These are phyloP conservation scores for Stagonosporopsis rhizophila DNA, from an alignment of 2,329 filamentous ascomycete species.

Conservation along the genomic window DNA sequence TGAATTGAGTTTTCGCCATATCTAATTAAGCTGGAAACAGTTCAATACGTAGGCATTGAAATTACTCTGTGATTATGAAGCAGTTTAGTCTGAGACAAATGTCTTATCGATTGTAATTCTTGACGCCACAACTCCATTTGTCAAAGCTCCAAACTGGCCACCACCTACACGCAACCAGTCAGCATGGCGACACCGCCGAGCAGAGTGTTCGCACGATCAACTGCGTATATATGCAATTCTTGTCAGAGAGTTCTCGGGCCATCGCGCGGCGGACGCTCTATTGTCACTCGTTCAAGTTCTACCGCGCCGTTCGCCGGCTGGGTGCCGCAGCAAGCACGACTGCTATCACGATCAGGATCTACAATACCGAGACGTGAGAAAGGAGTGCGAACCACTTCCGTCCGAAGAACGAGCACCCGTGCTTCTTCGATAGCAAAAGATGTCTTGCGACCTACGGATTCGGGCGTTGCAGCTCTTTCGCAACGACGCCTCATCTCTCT, in stretches of 20 bases:
- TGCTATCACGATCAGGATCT: background rate
- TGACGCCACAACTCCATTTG: conserved; percentile 26
- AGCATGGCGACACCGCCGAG: background rate
- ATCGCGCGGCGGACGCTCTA: conserved; percentile 9
- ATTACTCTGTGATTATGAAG: background rate
- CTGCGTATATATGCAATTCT: conserved; percentile 29
- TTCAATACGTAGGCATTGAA: background rate
- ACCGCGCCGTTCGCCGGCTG: conserved; percentile 20
- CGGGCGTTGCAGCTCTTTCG: conserved; percentile 64
- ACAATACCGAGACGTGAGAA: background rate
- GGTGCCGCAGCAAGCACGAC: background rate
- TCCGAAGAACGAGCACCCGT: background rate
- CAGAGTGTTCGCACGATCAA: conserved; percentile 6
- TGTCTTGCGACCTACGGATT: conserved; percentile 48
- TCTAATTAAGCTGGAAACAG: background rate
- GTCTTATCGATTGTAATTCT: conserved; percentile 16
- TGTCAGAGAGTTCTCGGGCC: conserved; percentile 22
- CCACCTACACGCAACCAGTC: background rate
- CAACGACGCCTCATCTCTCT: conserved; percentile 81
- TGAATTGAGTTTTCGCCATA: too few species aligned
- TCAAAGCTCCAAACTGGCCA: conserved; percentile 15
- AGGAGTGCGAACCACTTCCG: background rate
- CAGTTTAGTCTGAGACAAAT: conserved; percentile 3
- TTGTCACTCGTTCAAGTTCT: conserved; percentile 11
- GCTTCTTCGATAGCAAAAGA: conserved; percentile 15